Conservation (phyloP, 805 yeast genomes). For the Candida taoyuanica region DNA sequence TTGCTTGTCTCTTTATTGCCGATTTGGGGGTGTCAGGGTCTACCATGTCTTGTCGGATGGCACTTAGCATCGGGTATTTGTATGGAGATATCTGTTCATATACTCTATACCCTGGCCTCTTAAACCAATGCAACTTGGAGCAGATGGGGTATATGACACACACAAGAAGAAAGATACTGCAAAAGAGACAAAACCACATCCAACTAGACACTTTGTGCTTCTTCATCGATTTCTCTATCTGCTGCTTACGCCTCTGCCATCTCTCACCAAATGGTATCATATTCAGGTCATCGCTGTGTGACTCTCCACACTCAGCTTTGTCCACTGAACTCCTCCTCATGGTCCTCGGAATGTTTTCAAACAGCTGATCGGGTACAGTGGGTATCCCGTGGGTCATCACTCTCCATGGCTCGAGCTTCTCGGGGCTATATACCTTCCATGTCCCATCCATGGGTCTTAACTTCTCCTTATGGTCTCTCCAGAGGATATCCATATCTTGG, state of each 20-base stretch:
- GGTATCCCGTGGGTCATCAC: neutral
- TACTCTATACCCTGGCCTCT: neutral
- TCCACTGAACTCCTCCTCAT: neutral
- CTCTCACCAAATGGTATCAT: slow-evolving; percentile 3
- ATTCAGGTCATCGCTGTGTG: neutral
- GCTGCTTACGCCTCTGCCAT: neutral
- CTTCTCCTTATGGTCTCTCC: slow-evolving; percentile 1
- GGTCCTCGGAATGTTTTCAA: neutral
- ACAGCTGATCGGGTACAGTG: neutral
- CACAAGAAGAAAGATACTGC: neutral
- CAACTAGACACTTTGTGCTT: slow-evolving; percentile 1
- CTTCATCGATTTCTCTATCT: neutral
- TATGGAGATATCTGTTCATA: slow-evolving; percentile 48
- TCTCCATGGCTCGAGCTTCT: slow-evolving; percentile 1
- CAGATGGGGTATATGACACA: slow-evolving; percentile 4
- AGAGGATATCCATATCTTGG: slow-evolving; percentile 13
- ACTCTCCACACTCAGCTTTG: slow-evolving; percentile 4
- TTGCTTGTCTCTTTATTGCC: slow-evolving; percentile 35
- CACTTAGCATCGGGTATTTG: slow-evolving; percentile 49
- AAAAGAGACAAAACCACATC: neutral
- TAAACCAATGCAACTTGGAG: slow-evolving; percentile 1
- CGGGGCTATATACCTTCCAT: neutral
- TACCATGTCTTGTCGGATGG: slow-evolving; percentile 55
- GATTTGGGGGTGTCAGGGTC: slow-evolving; percentile 68
- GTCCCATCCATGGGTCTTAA: slow-evolving; percentile 1